A percentile compares a stretch with the other conserved stretches of the same genome.
Evolutionary conservation across 1,139 yeast genomes (phyloP).

Genomic region (Geotrichum carabidarum): DNA sequence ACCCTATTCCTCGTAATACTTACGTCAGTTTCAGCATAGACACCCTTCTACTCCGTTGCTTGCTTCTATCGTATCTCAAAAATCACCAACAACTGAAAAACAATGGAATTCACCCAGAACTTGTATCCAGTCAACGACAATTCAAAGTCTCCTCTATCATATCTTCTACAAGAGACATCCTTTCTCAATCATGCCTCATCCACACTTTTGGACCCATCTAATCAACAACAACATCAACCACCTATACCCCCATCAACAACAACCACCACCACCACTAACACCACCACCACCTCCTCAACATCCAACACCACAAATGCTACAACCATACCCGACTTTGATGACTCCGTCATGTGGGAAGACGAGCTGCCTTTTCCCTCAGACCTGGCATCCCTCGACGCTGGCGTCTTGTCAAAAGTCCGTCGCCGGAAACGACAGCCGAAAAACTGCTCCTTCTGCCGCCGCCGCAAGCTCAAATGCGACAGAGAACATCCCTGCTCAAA

Average conservation of each 20-base stretch:
- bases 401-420: not conserved
- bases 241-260: not conserved
- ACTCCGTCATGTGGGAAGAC: conserved; percentile 1
- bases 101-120: not conserved
- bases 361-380: not conserved
- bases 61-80: no score
- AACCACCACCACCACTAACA: not conserved
- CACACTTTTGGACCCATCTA: not conserved
- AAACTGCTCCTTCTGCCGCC: conserved; percentile 35
- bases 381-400: not conserved
- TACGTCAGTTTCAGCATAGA: no score
- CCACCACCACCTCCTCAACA: no score
- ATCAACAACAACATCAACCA: not conserved
- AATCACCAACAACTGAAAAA: not conserved
- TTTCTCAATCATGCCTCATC: not conserved
- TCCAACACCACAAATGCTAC: not conserved
- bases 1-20: no score
- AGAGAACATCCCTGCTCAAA: conserved; percentile 37
- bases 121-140: not conserved
- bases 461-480: conserved; percentile 37
- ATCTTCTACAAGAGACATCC: not conserved
- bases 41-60: no score
- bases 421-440: conserved; percentile 29
- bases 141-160: not conserved
- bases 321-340: not conserved